Conservation (phyloP, 2,329 filamentous ascomycete genomes). For the Aspergillus cejpii region DNA sequence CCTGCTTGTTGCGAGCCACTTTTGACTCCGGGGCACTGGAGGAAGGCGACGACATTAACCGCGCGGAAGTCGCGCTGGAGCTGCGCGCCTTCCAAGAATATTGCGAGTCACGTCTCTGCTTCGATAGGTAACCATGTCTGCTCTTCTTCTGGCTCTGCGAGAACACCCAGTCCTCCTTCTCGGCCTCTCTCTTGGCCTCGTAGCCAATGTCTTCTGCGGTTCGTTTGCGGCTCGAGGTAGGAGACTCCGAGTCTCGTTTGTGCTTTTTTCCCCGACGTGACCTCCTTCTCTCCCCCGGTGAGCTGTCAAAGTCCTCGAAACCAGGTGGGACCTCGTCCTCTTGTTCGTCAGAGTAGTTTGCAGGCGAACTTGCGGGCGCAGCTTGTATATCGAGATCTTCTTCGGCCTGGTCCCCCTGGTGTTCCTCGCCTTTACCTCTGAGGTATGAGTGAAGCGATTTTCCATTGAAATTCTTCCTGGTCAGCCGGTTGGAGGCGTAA, state of each 20-base stretch:
- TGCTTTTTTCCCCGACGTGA: constrained; percentile 2
- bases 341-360: background rate
- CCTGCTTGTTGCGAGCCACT: constrained; percentile 4
- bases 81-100: constrained; percentile 11
- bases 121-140: constrained; percentile 17
- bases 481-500: no score
- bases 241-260: constrained; percentile 4
- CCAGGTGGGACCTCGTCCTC: background rate
- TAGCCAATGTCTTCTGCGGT: constrained; percentile 6
- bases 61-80: constrained; percentile 11
- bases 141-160: constrained; percentile 13
- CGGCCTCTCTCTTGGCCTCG: constrained; percentile 4
- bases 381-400: background rate
- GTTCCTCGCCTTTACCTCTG: background rate
- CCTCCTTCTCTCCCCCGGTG: constrained; percentile 1
- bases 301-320: background rate
- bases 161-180: constrained; percentile 4
- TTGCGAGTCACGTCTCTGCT: constrained; percentile 10
- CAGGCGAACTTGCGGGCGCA: background rate
- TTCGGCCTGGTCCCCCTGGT: no score
- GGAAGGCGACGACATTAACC: constrained; percentile 6
- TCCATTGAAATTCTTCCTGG: no score
- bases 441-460: no score
- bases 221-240: constrained; percentile 12
- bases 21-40: constrained; percentile 7